A percentile compares a stretch with the other conserved stretches of the same genome.
phyloP scores from a whole-genome alignment of 768 basidiomycete genomes.

The Amanita brunnescens region DNA sequence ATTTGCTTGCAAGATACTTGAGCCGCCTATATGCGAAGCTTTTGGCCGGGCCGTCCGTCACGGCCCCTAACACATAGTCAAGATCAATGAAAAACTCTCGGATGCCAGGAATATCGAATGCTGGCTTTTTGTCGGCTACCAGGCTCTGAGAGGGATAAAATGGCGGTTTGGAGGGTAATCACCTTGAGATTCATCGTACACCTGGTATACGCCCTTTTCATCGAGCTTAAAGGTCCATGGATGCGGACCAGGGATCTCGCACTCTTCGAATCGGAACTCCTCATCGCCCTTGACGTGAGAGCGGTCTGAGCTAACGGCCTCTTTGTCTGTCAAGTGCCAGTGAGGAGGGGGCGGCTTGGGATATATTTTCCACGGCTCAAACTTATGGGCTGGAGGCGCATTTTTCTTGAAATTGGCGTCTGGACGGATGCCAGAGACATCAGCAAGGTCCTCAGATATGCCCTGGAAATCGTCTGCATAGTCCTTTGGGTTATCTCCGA shows the following conservation, averaged over 20 bases:
- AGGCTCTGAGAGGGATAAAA: no score
- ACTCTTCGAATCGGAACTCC: conserved; percentile 66
- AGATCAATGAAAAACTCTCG: conserved; percentile 96
- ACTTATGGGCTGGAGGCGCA: conserved; percentile 16
- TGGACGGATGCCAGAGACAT: conserved; percentile 60
- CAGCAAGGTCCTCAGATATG: conserved; percentile 50
- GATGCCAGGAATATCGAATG: conserved; percentile 75
- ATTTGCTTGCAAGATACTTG: conserved; percentile 89
- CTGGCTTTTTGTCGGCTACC: conserved; percentile 43
- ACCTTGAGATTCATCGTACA: conserved; percentile 47
- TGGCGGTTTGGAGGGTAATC: no score
- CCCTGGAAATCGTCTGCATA: conserved; percentile 75
- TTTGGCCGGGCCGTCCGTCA: conserved; percentile 93
- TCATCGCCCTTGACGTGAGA: conserved; percentile 20
- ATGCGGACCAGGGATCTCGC: conserved; percentile 60
- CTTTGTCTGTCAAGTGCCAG: conserved; percentile 77
- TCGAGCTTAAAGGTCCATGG: conserved; percentile 68
- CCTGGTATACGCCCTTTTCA: conserved; percentile 85
- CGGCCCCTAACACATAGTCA: conserved; percentile 84
- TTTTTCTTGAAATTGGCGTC: conserved; percentile 34
- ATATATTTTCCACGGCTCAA: conserved; percentile 78
- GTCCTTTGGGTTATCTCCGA: conserved; percentile 93
- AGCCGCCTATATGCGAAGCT: conserved; percentile 89
- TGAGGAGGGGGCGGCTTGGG: conserved; percentile 91
- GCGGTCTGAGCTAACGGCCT: conserved; percentile 35